These are phyloP conservation scores for Hordeum marinum DNA, from an alignment of 176 grass and related monocot species.

Conservation along the genomic window DNA sequence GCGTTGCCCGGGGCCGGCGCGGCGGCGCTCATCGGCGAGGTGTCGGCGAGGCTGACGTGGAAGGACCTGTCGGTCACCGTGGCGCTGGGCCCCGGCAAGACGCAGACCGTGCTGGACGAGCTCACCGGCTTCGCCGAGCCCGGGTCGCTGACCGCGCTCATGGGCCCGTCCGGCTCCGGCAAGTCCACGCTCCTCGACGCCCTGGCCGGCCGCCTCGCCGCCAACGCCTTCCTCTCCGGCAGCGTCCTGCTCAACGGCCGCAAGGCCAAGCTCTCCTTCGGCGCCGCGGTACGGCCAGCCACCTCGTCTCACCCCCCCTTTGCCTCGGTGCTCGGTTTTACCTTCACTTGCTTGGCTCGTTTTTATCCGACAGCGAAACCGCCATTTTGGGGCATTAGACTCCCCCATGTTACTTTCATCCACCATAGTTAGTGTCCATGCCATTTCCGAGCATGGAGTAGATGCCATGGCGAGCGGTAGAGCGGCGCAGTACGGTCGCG, in stretches of 20 bases:
- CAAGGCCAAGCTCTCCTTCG: conserved; percentile 95
- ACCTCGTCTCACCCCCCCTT: neutral
- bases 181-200: conserved; percentile 98
- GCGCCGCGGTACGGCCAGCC: conserved; percentile 62
- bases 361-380: neutral
- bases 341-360: neutral
- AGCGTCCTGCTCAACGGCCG: conserved; percentile 85
- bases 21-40: conserved; percentile 65
- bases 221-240: conserved; percentile 93
- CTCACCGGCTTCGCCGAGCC: conserved; percentile 93
- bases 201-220: conserved; percentile 78
- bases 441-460: neutral
- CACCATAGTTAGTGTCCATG: neutral
- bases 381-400: neutral
- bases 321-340: neutral
- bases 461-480: neutral
- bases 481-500: neutral
- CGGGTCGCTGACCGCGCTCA: conserved; percentile 73
- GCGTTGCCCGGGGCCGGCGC: conserved; percentile 17
- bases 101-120: conserved; percentile 73
- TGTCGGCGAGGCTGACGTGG: conserved; percentile 93
- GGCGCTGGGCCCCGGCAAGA: conserved; percentile 65
- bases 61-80: conserved; percentile 90
- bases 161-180: conserved; percentile 94
- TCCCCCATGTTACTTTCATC: neutral